These are phyloP conservation scores for Vanilla planifolia DNA, from an alignment of 106 monocot species.

Conservation along the genomic window DNA sequence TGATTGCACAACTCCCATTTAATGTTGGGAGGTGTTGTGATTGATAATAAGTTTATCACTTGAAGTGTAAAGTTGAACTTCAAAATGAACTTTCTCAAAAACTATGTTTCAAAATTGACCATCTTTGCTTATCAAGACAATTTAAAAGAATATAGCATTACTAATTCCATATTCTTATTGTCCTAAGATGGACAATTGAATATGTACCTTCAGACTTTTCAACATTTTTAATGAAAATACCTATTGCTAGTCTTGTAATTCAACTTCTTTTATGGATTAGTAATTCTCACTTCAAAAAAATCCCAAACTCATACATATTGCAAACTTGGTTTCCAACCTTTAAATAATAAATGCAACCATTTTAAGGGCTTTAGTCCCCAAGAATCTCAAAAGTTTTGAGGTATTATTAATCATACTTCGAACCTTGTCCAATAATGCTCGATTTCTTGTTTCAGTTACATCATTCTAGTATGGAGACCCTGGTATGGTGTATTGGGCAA, in stretches of 20 bases:
- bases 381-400: too few species aligned
- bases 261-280: conserved; percentile 3
- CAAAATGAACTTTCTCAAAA: neutral
- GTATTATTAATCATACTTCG: too few species aligned
- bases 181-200: neutral
- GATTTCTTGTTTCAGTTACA: too few species aligned
- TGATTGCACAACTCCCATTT: conserved; percentile 7
- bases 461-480: too few species aligned
- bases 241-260: neutral
- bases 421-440: too few species aligned
- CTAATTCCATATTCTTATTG: conserved; percentile 3
- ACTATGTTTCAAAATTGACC: neutral
- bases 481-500: too few species aligned
- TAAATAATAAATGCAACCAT: too few species aligned
- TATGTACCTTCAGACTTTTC: neutral
- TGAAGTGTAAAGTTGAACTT: conserved; percentile 4
- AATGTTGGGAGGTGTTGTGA: conserved; percentile 7
- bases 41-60: conserved; percentile 4
- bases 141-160: conserved; percentile 4
- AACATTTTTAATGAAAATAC: conserved; percentile 5
- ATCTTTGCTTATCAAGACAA: conserved; percentile 3
- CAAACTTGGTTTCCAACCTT: conserved; percentile 11
- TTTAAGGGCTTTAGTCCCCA: too few species aligned
- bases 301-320: too few species aligned
- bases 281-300: neutral